These are phyloP conservation scores for Yamadazyma kanchanaburiensis DNA, from an alignment of 1,139 yeast genomes.

Conservation along the genomic window DNA sequence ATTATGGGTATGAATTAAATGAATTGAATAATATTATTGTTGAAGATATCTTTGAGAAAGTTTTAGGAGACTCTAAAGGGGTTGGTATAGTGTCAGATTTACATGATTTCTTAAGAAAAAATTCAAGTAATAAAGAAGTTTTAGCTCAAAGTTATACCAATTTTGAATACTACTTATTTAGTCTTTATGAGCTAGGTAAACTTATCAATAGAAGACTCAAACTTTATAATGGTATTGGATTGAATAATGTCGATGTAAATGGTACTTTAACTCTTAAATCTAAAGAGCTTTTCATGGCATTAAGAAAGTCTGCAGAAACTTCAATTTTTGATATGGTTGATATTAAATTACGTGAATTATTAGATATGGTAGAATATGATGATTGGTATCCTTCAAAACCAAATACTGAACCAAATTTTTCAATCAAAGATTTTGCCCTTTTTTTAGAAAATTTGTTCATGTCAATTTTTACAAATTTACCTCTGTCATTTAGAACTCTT, in stretches of 20 bases:
- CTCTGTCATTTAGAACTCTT: conserved; percentile 71
- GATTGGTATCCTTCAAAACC: conserved; percentile 56
- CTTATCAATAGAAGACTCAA: conserved; percentile 39
- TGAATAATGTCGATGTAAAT: conserved; percentile 36
- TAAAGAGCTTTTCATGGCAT: conserved; percentile 50
- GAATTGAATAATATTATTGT: conserved; percentile 48
- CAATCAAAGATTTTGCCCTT: conserved; percentile 82
- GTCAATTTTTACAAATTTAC: conserved; percentile 81
- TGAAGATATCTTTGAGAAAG: conserved; percentile 62
- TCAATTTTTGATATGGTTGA: conserved; percentile 81
- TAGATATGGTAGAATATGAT: conserved; percentile 84
- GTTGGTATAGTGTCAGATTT: conserved; percentile 67
- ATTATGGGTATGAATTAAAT: conserved; percentile 50
- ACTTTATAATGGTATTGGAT: conserved; percentile 54
- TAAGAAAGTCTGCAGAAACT: conserved; percentile 75
- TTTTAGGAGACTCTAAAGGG: conserved; percentile 50
- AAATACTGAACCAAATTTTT: conserved; percentile 65
- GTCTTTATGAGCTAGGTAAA: conserved; percentile 55
- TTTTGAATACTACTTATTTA: conserved; percentile 75
- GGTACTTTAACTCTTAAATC: conserved; percentile 41
- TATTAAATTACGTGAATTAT: conserved; percentile 69
- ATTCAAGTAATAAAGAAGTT: conserved; percentile 80
- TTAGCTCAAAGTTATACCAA: conserved; percentile 86
- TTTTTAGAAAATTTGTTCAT: conserved; percentile 83
- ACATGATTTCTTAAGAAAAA: conserved; percentile 52